These are phyloP conservation scores for Scenedesmus sp. DNA, from an alignment of 163 green algal species.

Conservation along the genomic window DNA sequence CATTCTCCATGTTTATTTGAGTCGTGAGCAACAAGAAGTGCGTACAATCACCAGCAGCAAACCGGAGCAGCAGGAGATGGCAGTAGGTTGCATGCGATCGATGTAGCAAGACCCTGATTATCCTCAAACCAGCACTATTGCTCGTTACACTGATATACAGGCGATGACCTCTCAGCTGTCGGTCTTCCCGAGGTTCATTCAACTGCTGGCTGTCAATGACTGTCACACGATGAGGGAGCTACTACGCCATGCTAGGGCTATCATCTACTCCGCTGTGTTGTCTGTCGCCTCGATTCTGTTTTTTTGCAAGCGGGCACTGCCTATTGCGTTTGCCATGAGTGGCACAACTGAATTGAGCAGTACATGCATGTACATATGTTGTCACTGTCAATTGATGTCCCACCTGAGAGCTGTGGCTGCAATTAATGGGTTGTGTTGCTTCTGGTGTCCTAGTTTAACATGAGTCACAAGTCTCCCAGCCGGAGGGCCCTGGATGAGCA, in stretches of 20 bases:
- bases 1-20: constrained; percentile 62
- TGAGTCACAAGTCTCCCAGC: constrained; percentile 18
- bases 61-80: not conserved
- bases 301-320: not conserved
- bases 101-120: not conserved
- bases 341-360: not conserved
- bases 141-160: not conserved
- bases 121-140: not conserved
- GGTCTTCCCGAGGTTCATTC: not conserved
- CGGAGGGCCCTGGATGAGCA: constrained; percentile 7
- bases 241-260: not conserved
- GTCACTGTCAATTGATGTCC: not conserved
- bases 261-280: no score
- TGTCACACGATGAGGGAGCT: not conserved
- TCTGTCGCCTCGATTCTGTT: not conserved
- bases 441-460: not conserved
- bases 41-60: not conserved
- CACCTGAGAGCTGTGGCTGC: not conserved
- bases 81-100: not conserved
- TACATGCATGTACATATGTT: no score
- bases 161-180: not conserved
- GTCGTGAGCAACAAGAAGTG: not conserved
- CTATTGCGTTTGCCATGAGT: not conserved
- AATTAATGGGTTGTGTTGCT: not conserved
- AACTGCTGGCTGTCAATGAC: constrained; percentile 9